Base-by-base conservation (phyloP, 306 rosid genomes). In the Pyrus bretschneideri region DNA sequence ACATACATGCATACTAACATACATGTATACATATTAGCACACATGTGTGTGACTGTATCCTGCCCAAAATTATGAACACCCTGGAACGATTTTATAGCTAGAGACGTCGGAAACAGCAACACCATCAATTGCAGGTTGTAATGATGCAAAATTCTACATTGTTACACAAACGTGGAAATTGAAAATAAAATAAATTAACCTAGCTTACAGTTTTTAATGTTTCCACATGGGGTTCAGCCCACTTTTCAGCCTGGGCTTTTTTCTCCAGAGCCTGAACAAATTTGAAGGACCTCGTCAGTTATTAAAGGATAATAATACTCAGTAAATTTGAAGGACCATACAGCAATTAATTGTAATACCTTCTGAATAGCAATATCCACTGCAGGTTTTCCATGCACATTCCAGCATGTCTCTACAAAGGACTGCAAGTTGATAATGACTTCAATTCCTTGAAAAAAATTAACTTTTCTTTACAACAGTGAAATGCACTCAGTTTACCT, bases 201-300 rank as follows among this genome's bases (percentile, higher is more conserved):
- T 19, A 66, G 78, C 97, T 92, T 88, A 96, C 99, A 75, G 91
- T 78, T 86, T 85, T 92, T 38, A 96, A 67, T 76, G 88, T 86
- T 85, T 84, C 86, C 70, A 92, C 79, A 58, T 96, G 93, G 72
- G 98, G 98, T 79, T 88, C 96, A 33, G 96, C 93, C 99, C 99
- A 92, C 85, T 91, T 89, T 85, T 75, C 92, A 42, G 93, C 96
- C 73, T 86, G 97, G 58, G 81, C 89, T 74, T 83, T 89, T 75
- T 89, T 87, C 91, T 86, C 96, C 70, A 80, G 73, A 60, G 86
- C 97, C 98, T 93, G 71, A 70, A 70, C 76, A 80, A 76, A 78
- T 70, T 73, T 33, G 65, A 67, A 83, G 46, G 13, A 44, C 84
- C 71, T 78, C 44, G 18, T 55, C 22, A 35, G 57, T 13, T 14